phyloP scores from a whole-genome alignment of 2,329 filamentous ascomycete species.

The Fusarium heterosporum region DNA sequence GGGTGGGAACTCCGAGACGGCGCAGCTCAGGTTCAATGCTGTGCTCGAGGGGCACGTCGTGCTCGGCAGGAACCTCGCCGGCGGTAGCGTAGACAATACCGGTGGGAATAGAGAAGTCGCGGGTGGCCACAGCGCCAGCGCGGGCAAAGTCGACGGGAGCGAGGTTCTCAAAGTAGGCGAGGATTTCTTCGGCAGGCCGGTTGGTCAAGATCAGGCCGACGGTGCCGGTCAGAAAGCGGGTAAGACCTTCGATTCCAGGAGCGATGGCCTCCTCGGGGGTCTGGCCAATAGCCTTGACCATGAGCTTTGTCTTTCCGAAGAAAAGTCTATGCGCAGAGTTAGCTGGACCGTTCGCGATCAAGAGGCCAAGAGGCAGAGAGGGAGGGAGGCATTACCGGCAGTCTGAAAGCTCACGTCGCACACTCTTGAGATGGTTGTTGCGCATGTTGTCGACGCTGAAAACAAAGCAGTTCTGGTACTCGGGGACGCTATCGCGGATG shows the following conservation, averaged over 20 bases:
- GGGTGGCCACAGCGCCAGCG: conserved; percentile 80
- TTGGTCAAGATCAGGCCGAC: conserved; percentile 93
- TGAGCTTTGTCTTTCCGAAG: conserved; percentile 99
- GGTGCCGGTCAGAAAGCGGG: conserved; percentile 78
- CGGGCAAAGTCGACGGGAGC: conserved; percentile 89
- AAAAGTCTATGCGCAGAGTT: conserved; percentile 73
- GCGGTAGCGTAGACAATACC: conserved; percentile 85
- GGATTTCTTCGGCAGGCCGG: conserved; percentile 74
- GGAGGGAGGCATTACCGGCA: conserved; percentile 71
- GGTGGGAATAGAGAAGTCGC: conserved; percentile 82
- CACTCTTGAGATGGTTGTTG: conserved; percentile 94
- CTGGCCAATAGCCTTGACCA: conserved; percentile 91
- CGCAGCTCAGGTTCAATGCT: conserved; percentile 90
- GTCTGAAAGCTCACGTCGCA: conserved; percentile 85
- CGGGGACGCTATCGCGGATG: conserved; percentile 84
- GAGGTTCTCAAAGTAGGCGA: conserved; percentile 78
- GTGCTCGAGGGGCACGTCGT: conserved; percentile 89
- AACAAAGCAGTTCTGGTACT: conserved; percentile 92
- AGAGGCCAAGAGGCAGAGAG: neutral
- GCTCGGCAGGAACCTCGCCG: conserved; percentile 80
- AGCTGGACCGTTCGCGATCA: conserved; percentile 1
- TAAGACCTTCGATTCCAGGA: conserved; percentile 78
- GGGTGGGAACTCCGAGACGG: conserved; percentile 88
- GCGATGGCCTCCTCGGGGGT: conserved; percentile 82
- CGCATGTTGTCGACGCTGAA: conserved; percentile 98